Base-by-base conservation (phyloP, 345 rosid genomes). In the Sisymbrium irio region DNA sequence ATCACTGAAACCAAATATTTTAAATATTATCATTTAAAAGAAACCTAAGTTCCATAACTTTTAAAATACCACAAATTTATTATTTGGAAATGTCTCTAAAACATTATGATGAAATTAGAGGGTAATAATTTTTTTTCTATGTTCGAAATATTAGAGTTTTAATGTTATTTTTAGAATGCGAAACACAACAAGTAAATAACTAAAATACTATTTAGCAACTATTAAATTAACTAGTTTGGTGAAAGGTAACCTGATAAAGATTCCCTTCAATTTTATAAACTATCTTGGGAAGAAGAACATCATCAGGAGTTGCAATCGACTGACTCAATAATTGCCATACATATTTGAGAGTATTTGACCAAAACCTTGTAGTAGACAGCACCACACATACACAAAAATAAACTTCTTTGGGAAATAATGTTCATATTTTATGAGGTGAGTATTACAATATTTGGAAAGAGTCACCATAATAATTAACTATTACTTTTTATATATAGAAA, bases 311-410 rank as follows among this genome's bases (percentile, higher is more conserved):
- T 74, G 67, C 67, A 39, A 67, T 27, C 45, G 67, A 66, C 67
- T 36, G 55, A 33, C 74, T 53, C 62, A 44, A 67, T 75, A 67
- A 60, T 67, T 59, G 62, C 46, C 58, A 54, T 62, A 51, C 30
- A 58, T 20, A 66, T 73, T 56, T 35, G 28, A 2, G 17, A 7
- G 58, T 49, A 19, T 49, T 51, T 12, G 57, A 51, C 57, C 33
- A 51, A 25, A 51, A 51, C 57, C 57, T 27, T 25, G 18, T 22
- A 9, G 32, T 57, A 45, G 64, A 25, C 33, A 46, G n/a, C 50
- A 14, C 55, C 55, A 49, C 55, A 22, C 56, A 22, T 13, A 67
- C 8, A 32, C 20, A 17, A 44, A 42, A 27, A 44, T 15, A 1
- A 56, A 56, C 20, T 25, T 65, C 12, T 32, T 32, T 73, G 63